Percentiles rank a stretch among this genome's conserved stretches.
These are phyloP conservation scores for Stereocaulon alpinum DNA, from an alignment of 495 filamentous ascomycete genomes.

Conservation along the genomic window DNA sequence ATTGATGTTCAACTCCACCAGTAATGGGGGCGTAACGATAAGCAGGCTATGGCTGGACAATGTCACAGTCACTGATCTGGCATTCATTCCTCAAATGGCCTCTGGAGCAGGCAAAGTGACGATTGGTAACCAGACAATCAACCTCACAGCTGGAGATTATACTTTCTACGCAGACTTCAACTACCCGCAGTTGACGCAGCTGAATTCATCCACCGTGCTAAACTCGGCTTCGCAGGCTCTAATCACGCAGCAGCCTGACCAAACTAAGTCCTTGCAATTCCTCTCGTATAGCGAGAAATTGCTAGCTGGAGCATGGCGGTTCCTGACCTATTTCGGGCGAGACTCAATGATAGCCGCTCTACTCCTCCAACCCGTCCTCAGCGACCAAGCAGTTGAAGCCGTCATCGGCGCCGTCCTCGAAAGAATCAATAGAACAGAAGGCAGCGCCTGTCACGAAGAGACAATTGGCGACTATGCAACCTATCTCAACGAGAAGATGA, in stretches of 20 bases:
- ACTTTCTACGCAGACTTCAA: slow-evolving; percentile 47
- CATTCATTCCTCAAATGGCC: slow-evolving; percentile 29
- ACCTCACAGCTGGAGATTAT: slow-evolving; percentile 43
- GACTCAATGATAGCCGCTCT: slow-evolving; percentile 1
- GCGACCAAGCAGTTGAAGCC: background rate
- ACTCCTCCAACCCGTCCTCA: background rate
- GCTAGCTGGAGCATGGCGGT: background rate
- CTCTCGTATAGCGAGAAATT: background rate
- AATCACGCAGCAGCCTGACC: slow-evolving; percentile 30
- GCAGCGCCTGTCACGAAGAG: slow-evolving; percentile 1
- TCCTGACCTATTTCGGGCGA: background rate
- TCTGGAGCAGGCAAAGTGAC: slow-evolving; percentile 21
- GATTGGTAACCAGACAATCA: slow-evolving; percentile 34
- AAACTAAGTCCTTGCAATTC: background rate
- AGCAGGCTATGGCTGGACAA: slow-evolving; percentile 52
- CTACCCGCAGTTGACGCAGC: slow-evolving; percentile 49
- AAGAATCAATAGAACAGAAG: background rate
- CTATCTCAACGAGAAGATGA: background rate
- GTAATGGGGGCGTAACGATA: slow-evolving; percentile 35
- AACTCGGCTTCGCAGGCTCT: slow-evolving; percentile 36
- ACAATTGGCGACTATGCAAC: slow-evolving; percentile 2
- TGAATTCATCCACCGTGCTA: slow-evolving; percentile 39
- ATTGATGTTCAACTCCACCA: slow-evolving; percentile 15
- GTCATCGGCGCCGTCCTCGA: background rate
- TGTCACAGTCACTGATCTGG: slow-evolving; percentile 41